Evolutionary conservation across 306 rosid genomes (phyloP), one percentile per base, ranked within the genome.

Genomic region (Pyrus betulifolia): DNA sequence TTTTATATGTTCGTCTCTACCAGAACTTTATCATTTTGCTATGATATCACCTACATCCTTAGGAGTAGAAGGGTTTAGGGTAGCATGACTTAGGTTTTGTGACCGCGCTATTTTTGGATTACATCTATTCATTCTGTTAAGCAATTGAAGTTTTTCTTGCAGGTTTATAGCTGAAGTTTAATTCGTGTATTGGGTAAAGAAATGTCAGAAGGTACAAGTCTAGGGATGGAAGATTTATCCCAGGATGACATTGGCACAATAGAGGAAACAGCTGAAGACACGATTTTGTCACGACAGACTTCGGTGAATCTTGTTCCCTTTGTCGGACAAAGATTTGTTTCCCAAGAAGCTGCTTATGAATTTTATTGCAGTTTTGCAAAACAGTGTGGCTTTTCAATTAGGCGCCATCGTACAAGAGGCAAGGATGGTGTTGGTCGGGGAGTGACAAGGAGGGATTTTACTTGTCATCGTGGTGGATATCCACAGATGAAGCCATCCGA

Each of bases 341-440:
- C 96, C 69, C 96, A 90, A 78, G 96, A 93, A 81, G 96, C 96
- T 25, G 97, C 97, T 3, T 93, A 93, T 78, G 97, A 90, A 66
- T 93, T 90, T 79, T 93, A 93, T 70, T 87, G 96, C 83, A 87
- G 96, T 71, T 93, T 90, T 76, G 96, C 96, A 14, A 89, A 89
- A 64, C 96, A 90, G 66, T 89, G 89, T 74, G 97, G 97, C 30
- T 93, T 93, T 86, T 90, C 96, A 25, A 93, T 93, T 62, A 79
- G 97, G 72, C 88, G 96, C 4, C 96, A 93, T 57, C 93, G 96
- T 6, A 90, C 94, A 73, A 84, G 97, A 51, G 96, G 97, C 74
- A 93, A 93, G 81, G 97, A 93, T 80, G 97, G 97, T 70, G 91
- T 93, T 51, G 97, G 97, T 65, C 82, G 96, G 52, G 97, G 96